Percentiles rank a stretch among this genome's conserved stretches.
Conservation (phyloP, 2,329 filamentous ascomycete genomes). For the Akanthomyces lecanii region DNA sequence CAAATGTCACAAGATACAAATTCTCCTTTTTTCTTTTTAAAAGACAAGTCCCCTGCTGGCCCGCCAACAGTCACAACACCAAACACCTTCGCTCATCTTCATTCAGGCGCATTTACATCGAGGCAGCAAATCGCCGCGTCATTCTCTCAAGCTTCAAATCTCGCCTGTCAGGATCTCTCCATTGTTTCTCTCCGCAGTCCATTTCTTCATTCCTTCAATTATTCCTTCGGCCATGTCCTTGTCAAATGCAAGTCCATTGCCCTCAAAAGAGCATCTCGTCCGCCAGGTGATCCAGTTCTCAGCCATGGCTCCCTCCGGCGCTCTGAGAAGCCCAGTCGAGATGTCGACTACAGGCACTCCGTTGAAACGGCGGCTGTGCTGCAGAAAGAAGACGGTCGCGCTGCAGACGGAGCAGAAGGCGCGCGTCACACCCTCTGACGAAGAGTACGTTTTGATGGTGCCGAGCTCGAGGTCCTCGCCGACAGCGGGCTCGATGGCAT, state of each 20-base stretch:
- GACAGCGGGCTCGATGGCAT: slow-evolving; percentile 34
- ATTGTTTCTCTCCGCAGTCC: slow-evolving; percentile 35
- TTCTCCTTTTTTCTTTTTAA: neutral
- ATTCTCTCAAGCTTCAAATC: neutral
- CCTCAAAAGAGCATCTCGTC: slow-evolving; percentile 31
- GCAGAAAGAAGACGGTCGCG: slow-evolving; percentile 38
- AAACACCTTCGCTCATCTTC: neutral
- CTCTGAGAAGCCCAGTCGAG: slow-evolving; percentile 41
- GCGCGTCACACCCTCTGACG: slow-evolving; percentile 35
- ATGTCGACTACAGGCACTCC: slow-evolving; percentile 38
- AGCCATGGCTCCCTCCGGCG: slow-evolving; percentile 40
- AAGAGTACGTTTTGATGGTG: slow-evolving; percentile 40
- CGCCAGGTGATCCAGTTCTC: slow-evolving; percentile 46
- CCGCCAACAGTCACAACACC: neutral
- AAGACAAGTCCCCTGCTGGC: neutral
- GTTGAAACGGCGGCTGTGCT: slow-evolving; percentile 25
- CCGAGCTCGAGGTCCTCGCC: slow-evolving; percentile 35
- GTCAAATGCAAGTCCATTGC: slow-evolving; percentile 36
- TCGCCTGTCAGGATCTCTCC: slow-evolving; percentile 19
- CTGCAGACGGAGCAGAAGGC: slow-evolving; percentile 45
- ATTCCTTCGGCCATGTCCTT: slow-evolving; percentile 32
- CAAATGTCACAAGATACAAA: too few species aligned
- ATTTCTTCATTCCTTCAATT: slow-evolving; percentile 35
- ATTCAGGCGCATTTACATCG: neutral
- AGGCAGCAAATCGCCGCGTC: neutral